Evolutionary conservation across 257 asterid genomes (phyloP).

Genomic region (Salvia hispanica): DNA sequence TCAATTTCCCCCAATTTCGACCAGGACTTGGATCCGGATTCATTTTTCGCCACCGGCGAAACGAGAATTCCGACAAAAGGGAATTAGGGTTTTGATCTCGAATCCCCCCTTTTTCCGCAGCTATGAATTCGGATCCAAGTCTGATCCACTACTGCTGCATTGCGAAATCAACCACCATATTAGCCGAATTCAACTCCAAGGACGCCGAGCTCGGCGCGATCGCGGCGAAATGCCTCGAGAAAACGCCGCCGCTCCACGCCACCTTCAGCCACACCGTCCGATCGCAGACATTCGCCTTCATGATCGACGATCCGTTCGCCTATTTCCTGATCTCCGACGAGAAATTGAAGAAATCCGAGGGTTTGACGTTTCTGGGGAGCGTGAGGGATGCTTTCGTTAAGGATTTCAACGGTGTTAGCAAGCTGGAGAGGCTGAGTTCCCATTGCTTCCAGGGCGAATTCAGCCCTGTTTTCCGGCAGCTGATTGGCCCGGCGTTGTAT

Average conservation of each 20-base stretch:
- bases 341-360: slow-evolving; percentile 57
- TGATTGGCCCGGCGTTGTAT: slow-evolving; percentile 50
- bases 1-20: not conserved
- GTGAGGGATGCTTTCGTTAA: slow-evolving; percentile 54
- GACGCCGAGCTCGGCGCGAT: slow-evolving; percentile 71
- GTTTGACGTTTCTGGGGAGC: slow-evolving; percentile 53
- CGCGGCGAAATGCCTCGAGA: slow-evolving; percentile 72
- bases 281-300: slow-evolving; percentile 58
- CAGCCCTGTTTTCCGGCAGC: slow-evolving; percentile 71
- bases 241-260: slow-evolving; percentile 69
- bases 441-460: slow-evolving; percentile 88
- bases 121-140: slow-evolving; percentile 61
- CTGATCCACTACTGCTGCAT: slow-evolving; percentile 72
- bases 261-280: slow-evolving; percentile 77
- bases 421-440: slow-evolving; percentile 49
- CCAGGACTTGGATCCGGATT: not conserved
- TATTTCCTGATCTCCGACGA: slow-evolving; percentile 72
- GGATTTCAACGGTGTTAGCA: slow-evolving; percentile 34
- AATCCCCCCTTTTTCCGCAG: not conserved
- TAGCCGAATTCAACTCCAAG: slow-evolving; percentile 82
- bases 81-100: slow-evolving; percentile 12
- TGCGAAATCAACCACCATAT: slow-evolving; percentile 59
- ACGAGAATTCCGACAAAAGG: not conserved
- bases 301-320: slow-evolving; percentile 54
- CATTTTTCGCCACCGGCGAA: not conserved